Percentiles rank a stretch among this genome's conserved stretches.
Evolutionary conservation across 2,329 filamentous ascomycete species (phyloP).

Genomic region (Colletotrichum sp.): DNA sequence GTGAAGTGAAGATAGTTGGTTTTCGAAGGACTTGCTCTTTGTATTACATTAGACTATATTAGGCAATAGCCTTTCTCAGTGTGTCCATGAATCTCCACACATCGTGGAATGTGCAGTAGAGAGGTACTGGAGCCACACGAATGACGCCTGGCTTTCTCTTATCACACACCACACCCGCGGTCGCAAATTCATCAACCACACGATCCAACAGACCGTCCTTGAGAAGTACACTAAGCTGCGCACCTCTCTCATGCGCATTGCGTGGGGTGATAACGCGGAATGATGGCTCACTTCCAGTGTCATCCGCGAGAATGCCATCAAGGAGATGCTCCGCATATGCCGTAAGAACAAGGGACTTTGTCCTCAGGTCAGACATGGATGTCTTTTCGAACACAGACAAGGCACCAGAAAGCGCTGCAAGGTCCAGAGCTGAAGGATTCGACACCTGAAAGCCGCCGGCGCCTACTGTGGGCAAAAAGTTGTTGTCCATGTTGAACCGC

Average conservation of each 20-base stretch:
- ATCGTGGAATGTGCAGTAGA: slow-evolving; percentile 84
- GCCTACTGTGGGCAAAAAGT: slow-evolving; percentile 72
- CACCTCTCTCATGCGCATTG: slow-evolving; percentile 71
- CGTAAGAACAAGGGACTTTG: slow-evolving; percentile 76
- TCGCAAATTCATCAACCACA: slow-evolving; percentile 68
- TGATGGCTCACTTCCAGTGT: slow-evolving; percentile 36
- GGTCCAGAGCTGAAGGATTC: slow-evolving; percentile 79
- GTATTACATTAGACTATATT: not conserved
- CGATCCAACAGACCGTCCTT: slow-evolving; percentile 72
- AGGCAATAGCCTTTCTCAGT: slow-evolving; percentile 31
- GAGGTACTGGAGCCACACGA: slow-evolving; percentile 79
- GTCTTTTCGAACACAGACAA: slow-evolving; percentile 78
- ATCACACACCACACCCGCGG: slow-evolving; percentile 77
- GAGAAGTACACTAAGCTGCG: slow-evolving; percentile 79
- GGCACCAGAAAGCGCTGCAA: slow-evolving; percentile 75
- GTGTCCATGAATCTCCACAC: slow-evolving; percentile 58
- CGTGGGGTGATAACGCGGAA: slow-evolving; percentile 74
- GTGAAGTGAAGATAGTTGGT: not conserved
- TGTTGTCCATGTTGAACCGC: slow-evolving; percentile 77
- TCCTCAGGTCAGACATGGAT: slow-evolving; percentile 69
- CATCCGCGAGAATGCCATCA: slow-evolving; percentile 42
- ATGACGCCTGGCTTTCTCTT: slow-evolving; percentile 88
- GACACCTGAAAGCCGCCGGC: slow-evolving; percentile 77
- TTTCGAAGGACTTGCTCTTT: not conserved
- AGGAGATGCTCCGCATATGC: slow-evolving; percentile 77